Base-by-base conservation (phyloP, 768 basidiomycete species). In the Phylloporus rhodoxanthus region DNA sequence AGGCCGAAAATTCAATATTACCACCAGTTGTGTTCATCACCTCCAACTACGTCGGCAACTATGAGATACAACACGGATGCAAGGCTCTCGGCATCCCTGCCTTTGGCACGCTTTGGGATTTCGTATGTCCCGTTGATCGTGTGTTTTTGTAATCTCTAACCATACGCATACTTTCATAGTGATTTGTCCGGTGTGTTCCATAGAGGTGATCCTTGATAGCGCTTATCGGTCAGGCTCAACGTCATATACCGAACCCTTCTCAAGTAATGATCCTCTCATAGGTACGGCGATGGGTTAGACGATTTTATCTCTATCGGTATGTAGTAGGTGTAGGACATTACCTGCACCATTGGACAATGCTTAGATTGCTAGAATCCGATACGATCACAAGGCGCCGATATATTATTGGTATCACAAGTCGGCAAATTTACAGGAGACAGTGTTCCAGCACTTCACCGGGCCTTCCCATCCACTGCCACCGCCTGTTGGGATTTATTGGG, bases 401-500 rank as follows among this genome's bases (percentile, higher is more conserved):
- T 2, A 36, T 19, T 17, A 36, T 19, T 36, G 17, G 28, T 11
- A 11, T 29, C 28, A 29, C 10, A 25, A 25, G 8, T 13, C 14
- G 40, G 20, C 8, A 14, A 6, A n/a, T 42, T 57, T 45, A 67
- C 50, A 37, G 58, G 62, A 69, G 48, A 44, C 56, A 54, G 19
- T 64, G 55, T 61, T 86, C 82, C 56, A 86, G 68, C 50, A 90
- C 70, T 66, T 81, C 73, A 9, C 88, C 88, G 33, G 72, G 69
- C 59, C 76, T 81, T 59, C 88, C 89, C 91, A 93, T 92, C 91
- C 91, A 92, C 13, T 70, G 70, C 90, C 87, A 93, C 46, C 84
- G 76, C 43, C 79, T 74, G 53, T 76, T 74, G 33, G 81, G 78
- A 60, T 79, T 73, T 57, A 91, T 79, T n/a, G 71, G 54, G 8